Evolutionary conservation across 176 grass and related monocot genomes (phyloP), one percentile per base, ranked within the genome.

Genomic region (Triticum aestivum): DNA sequence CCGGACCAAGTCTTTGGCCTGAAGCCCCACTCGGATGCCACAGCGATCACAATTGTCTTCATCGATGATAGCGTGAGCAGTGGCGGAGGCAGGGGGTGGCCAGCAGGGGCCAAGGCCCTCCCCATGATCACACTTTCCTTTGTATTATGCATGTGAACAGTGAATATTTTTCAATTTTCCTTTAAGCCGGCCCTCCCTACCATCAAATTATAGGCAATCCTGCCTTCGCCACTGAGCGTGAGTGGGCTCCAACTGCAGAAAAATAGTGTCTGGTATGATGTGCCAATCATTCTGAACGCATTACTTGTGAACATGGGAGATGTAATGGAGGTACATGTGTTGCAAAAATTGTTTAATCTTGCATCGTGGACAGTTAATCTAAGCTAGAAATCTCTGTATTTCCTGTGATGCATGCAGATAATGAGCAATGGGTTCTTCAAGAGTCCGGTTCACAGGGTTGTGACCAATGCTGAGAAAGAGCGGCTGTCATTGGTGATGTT

Each of bases 361-460:
- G 4, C 8, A 3, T 33, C 2, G 2, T 9, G 17, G 24, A 23
- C 14, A 65, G 8, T 61, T 27, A 62, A 81, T 2, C 1, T 82
- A 32, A 52, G 6, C 30, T 34, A 1, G 3, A 8, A 34, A 58
- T 37, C 30, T 61, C 51, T 27, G 1, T 71, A 0, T 68, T 73
- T 78, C 27, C 2, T 58, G 32, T 20, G 12, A 72, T 84, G 11
- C 32, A 38, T 79, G 8, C 65, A 93, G 91, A 85, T 93, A 66
- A 3, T 88, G 82, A 90, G 85, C 45, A 93, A 93, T 51, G 88
- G 69, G 2, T 75, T 73, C 4, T 93, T 83, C 62, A 88, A 90
- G 64, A 93, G 88, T 23, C 85, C 83, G 14, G 78, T 90, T 68
- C 91, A 93, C 81, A 87, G 88, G 37, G 91, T 88, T 23, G 61